Evolutionary conservation across 495 filamentous ascomycete species (phyloP).

Genomic region (Entonaema liquescens): DNA sequence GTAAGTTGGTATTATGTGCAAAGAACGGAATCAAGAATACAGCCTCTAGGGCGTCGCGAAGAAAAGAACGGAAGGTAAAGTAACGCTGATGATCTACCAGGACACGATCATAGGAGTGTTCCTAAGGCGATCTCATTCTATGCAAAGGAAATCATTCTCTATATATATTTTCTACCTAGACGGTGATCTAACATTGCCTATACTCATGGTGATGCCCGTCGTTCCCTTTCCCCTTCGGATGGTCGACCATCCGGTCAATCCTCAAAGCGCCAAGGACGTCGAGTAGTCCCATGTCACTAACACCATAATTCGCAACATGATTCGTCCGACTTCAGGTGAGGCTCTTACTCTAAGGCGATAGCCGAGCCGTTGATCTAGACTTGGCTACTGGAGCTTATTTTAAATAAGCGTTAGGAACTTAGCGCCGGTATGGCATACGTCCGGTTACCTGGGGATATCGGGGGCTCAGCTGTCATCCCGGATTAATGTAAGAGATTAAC

Average conservation of each 20-base stretch:
- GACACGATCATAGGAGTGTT: conserved; percentile 30
- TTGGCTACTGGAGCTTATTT: conserved; percentile 20
- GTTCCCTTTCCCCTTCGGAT: conserved; percentile 29
- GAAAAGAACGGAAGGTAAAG: conserved; percentile 33
- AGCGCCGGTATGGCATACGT: background rate
- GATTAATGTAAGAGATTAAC: conserved; percentile 15
- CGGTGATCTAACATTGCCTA: conserved; percentile 27
- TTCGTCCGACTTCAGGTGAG: conserved; percentile 25
- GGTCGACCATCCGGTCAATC: conserved; percentile 36
- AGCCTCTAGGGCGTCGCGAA: conserved; percentile 40
- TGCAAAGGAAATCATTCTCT: conserved; percentile 29
- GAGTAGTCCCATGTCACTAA: conserved; percentile 10
- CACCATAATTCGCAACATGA: conserved; percentile 7
- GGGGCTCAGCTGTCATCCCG: background rate
- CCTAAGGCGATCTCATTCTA: conserved; percentile 38
- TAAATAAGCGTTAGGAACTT: conserved; percentile 15
- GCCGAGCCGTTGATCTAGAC: conserved; percentile 7
- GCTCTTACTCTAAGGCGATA: conserved; percentile 24
- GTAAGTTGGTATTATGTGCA: conserved; percentile 24
- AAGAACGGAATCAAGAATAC: conserved; percentile 33
- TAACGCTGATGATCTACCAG: conserved; percentile 35
- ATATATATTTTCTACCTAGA: conserved; percentile 31
- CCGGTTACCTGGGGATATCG: background rate
- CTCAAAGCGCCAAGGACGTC: conserved; percentile 32
- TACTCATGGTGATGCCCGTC: conserved; percentile 28